Conservation (phyloP, 208 protist genomes). For the Trypanosoma caninum region DNA sequence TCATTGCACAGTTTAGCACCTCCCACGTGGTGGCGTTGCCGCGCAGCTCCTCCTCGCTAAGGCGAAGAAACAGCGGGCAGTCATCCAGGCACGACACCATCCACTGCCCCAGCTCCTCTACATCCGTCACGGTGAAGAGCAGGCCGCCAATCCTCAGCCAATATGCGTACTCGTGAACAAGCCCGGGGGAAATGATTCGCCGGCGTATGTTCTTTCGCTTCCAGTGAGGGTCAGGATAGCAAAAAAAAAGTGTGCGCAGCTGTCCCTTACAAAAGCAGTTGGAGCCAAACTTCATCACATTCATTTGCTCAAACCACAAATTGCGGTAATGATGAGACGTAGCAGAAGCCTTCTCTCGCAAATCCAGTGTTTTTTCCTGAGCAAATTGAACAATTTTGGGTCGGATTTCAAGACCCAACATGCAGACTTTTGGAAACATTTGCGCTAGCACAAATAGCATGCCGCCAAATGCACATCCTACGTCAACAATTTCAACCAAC, state of each 20-base stretch:
- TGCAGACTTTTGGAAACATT: slow-evolving; percentile 92
- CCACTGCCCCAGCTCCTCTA: slow-evolving; percentile 90
- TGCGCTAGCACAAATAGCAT: slow-evolving; percentile 88
- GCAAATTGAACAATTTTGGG: slow-evolving; percentile 93
- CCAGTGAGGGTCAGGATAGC: slow-evolving; percentile 98
- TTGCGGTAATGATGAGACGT: slow-evolving; percentile 88
- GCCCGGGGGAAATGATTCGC: slow-evolving; percentile 94
- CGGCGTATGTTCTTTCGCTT: slow-evolving; percentile 97
- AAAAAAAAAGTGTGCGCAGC: slow-evolving; percentile 95
- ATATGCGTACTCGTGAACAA: slow-evolving; percentile 97
- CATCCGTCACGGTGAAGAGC: slow-evolving; percentile 96
- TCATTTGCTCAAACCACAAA: slow-evolving; percentile 93
- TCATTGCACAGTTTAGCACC: slow-evolving; percentile 60
- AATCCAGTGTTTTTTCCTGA: slow-evolving; percentile 62
- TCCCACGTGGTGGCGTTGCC: slow-evolving; percentile 32
- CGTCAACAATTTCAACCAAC: slow-evolving; percentile 88
- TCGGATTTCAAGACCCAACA: slow-evolving; percentile 97
- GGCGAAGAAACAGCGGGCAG: slow-evolving; percentile 92
- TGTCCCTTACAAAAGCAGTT: slow-evolving; percentile 97
- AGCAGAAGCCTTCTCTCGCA: slow-evolving; percentile 31
- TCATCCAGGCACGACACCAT: slow-evolving; percentile 91
- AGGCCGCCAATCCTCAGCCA: slow-evolving; percentile 91
- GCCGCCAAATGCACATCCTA: slow-evolving; percentile 98
- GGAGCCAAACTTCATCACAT: slow-evolving; percentile 98
- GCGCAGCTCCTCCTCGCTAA: slow-evolving; percentile 63